Percentiles rank a stretch among this genome's conserved stretches.
Evolutionary conservation across 1,284 basidiomycete species (phyloP).

Genomic region (Fomitopsis palustris): DNA sequence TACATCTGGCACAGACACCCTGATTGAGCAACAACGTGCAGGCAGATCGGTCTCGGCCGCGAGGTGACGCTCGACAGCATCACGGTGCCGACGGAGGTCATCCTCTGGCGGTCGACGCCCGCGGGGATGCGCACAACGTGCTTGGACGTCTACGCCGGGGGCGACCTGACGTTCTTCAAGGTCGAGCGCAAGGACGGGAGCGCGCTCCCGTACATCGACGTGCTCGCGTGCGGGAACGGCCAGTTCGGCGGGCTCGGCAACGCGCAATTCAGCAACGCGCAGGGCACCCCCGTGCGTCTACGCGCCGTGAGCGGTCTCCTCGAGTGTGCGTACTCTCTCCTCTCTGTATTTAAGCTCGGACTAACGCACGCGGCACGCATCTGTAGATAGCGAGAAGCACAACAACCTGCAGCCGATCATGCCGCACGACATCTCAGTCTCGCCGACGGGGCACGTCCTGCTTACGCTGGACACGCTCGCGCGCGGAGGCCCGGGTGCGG

Average conservation of each 20-base stretch:
- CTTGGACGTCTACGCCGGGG: slow-evolving; percentile 65
- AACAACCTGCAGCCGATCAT: slow-evolving; percentile 63
- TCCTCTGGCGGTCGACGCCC: slow-evolving; percentile 60
- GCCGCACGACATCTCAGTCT: slow-evolving; percentile 69
- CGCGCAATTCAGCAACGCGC: slow-evolving; percentile 72
- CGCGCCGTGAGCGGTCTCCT: slow-evolving; percentile 81
- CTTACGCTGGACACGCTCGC: slow-evolving; percentile 68
- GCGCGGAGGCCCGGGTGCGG: slow-evolving; percentile 41
- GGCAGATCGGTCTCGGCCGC: slow-evolving; percentile 81
- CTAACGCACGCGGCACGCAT: slow-evolving; percentile 7
- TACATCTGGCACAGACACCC: background rate
- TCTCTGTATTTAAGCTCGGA: background rate
- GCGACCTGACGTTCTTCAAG: slow-evolving; percentile 76
- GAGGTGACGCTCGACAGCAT: slow-evolving; percentile 70
- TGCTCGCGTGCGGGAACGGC: slow-evolving; percentile 83
- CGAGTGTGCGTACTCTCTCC: slow-evolving; percentile 59
- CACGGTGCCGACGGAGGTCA: slow-evolving; percentile 83
- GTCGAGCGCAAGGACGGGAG: slow-evolving; percentile 55
- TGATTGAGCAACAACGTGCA: slow-evolving; percentile 23
- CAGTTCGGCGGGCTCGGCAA: slow-evolving; percentile 88
- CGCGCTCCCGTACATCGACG: slow-evolving; percentile 51
- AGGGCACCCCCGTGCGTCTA: slow-evolving; percentile 69
- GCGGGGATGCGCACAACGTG: slow-evolving; percentile 58
- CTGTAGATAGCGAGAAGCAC: slow-evolving; percentile 63
- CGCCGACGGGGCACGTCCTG: slow-evolving; percentile 77